Percentiles rank a stretch among this genome's conserved stretches.
These are phyloP conservation scores for Kwoniella mangroviensis DNA, from an alignment of 768 basidiomycete genomes.

Conservation along the genomic window DNA sequence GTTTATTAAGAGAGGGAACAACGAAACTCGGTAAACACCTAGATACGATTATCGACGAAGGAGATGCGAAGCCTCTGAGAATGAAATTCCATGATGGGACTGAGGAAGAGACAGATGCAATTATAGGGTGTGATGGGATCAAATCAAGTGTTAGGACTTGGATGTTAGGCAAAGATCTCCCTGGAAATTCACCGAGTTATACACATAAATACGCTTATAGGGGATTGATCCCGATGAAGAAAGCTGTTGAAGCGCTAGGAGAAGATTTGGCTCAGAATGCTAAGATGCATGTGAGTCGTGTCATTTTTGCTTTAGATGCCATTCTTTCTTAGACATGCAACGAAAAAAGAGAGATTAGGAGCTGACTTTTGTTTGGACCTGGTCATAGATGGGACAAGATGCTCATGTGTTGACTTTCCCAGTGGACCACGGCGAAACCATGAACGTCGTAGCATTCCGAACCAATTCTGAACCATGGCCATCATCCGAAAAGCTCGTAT, in stretches of 20 bases:
- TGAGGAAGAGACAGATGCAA: neutral
- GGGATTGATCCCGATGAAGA: neutral
- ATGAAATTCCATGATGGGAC: neutral
- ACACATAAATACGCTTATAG: neutral
- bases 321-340: neutral
- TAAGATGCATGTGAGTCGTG: neutral
- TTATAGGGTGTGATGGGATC: neutral
- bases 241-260: neutral
- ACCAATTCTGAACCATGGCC: neutral
- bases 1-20: neutral
- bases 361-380: neutral
- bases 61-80: neutral
- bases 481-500: neutral
- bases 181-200: neutral
- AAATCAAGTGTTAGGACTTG: neutral
- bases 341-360: neutral
- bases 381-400: neutral
- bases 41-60: neutral
- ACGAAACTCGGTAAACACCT: neutral
- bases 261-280: neutral
- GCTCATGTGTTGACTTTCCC: neutral
- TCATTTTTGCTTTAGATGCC: neutral
- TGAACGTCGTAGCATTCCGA: neutral
- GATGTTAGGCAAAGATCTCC: neutral
- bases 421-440: neutral